Conservation (phyloP, 2,329 filamentous ascomycete genomes). For the Trichothecium sympodiale region DNA sequence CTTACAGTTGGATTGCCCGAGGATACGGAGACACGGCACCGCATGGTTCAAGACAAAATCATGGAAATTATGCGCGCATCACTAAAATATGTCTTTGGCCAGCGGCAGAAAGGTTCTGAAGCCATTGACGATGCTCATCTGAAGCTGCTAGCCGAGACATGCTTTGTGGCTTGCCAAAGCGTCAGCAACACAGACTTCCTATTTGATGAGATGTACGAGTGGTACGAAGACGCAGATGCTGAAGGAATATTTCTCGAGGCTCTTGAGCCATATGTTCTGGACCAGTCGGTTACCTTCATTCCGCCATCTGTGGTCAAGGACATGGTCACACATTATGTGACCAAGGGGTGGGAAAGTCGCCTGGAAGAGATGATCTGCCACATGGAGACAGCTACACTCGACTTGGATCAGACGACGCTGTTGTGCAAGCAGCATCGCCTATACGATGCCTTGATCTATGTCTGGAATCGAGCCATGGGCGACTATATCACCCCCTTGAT, state of each 20-base stretch:
- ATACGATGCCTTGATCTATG: conserved; percentile 91
- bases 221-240: conserved; percentile 68
- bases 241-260: conserved; percentile 76
- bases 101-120: conserved; percentile 40
- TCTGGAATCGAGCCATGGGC: conserved; percentile 83
- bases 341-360: conserved; percentile 60
- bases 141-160: conserved; percentile 68
- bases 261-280: conserved; percentile 78
- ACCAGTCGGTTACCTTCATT: conserved; percentile 60
- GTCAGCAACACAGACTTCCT: conserved; percentile 73
- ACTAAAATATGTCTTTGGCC: conserved; percentile 75
- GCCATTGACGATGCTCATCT: conserved; percentile 47
- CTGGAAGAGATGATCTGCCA: conserved; percentile 93
- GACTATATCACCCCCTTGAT: conserved; percentile 89
- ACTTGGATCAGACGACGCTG: conserved; percentile 83
- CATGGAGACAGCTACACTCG: conserved; percentile 80
- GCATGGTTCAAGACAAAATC: conserved; percentile 77
- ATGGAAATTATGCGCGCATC: conserved; percentile 91
- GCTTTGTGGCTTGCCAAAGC: conserved; percentile 71
- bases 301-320: conserved; percentile 80
- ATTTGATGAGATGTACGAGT: conserved; percentile 83
- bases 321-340: conserved; percentile 71
- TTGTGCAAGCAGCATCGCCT: conserved; percentile 86
- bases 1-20: conserved; percentile 89
- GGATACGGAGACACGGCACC: conserved; percentile 62